Evolutionary conservation across 345 rosid species (phyloP), one percentile per base, ranked within the genome.

Genomic region (Linum lewisii): DNA sequence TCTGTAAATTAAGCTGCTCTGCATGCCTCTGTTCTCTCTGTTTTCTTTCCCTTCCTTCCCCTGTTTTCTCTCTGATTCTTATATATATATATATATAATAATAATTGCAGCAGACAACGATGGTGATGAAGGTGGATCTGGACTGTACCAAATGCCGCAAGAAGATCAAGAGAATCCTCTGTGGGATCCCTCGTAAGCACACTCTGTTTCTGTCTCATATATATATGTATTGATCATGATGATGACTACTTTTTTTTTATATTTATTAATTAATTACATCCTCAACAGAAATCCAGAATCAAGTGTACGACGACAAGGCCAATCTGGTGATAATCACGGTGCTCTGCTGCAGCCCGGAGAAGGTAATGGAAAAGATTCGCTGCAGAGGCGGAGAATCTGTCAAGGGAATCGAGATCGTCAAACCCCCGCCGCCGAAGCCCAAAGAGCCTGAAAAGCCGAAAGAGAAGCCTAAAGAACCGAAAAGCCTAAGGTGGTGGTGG

Each of bases 121-220:
- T 90, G 97, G 72, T 68, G 77, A 69, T 90, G 53, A 74, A 77
- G 62, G 95, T 82, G 19, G 89, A 87, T 69, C 90, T 92, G 22
- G 77, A 72, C 22, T 92, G 98, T 57, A 20, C 42, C 3, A 73
- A 76, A 60, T 92, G 98, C 74, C 72, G 65, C 78, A 73, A 58
- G 79, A 88, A 86, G 72, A 88, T 91, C 57, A 91, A 82, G 83
- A 81, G 78, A 61, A 62, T 82, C 19, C 91, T 90, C 11, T 81
- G 85, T 62, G 67, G 73, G 66, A 72, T 73, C 54, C 94, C 91
- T 71, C 81, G 95, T 90, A 74, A 85, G 95, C 34, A 29, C 32
- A 26, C 4, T 11, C 4, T 80, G 21, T 36, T 42, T 42, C 22
- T 2, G 5, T 14, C 7, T n/a, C n/a, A n/a, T n/a, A n/a, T n/a